A percentile compares a stretch with the other conserved stretches of the same genome.
Conservation (phyloP, 495 filamentous ascomycete genomes). For the Apodospora peruviana region DNA sequence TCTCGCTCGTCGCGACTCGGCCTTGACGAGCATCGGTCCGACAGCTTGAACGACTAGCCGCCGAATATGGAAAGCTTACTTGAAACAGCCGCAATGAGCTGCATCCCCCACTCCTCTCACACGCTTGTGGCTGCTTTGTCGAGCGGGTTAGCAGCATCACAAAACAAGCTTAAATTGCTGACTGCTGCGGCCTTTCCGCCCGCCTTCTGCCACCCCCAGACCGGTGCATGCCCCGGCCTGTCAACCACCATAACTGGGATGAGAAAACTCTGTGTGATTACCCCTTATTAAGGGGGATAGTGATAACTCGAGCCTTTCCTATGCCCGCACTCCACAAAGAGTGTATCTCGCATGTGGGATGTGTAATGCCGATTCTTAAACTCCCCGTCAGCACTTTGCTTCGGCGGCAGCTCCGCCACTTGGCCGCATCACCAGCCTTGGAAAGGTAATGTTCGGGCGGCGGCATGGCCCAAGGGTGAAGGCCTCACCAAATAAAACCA, state of each 20-base stretch:
- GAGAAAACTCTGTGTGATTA: too few relatives aligned
- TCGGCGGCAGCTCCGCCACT: too few relatives aligned
- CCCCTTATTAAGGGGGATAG: neutral
- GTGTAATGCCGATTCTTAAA: neutral
- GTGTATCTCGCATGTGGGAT: neutral
- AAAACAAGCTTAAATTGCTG: neutral
- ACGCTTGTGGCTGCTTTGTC: neutral
- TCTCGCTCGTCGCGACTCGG: neutral
- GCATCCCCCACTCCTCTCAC: neutral
- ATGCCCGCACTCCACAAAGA: neutral
- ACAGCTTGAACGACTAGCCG: neutral
- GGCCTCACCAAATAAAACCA: too few relatives aligned
- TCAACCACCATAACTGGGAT: too few relatives aligned
- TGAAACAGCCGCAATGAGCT: neutral
- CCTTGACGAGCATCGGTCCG: neutral
- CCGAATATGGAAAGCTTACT: neutral
- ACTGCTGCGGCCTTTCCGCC: neutral
- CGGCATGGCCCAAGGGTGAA: too few relatives aligned
- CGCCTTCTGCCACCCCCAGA: neutral
- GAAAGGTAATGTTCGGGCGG: too few relatives aligned
- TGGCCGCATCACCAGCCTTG: too few relatives aligned
- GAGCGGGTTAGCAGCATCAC: too few relatives aligned
- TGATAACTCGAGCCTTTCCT: neutral
- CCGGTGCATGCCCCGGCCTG: neutral
- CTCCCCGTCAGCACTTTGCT: too few relatives aligned